Evolutionary conservation across 257 asterid genomes (phyloP), one percentile per base, ranked within the genome.

Genomic region (Solanum pinnatisectum): DNA sequence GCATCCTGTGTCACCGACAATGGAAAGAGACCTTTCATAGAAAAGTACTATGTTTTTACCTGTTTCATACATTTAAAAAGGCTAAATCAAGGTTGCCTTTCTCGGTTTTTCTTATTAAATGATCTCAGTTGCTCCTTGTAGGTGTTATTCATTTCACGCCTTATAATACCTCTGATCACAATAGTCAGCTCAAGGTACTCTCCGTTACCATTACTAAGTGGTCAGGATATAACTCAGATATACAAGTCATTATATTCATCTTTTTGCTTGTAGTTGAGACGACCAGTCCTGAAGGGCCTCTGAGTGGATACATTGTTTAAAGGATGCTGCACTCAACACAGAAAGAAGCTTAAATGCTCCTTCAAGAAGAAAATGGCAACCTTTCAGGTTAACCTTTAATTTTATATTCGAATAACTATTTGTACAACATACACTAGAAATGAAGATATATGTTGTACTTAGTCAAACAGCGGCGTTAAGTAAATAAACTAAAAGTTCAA

Each of bases 1-100:
- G 98, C 94, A 94, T 94, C 78, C 96, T n/a, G 97, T 83, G 96
- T 96, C n/a, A 93, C 90, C 14, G 98, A 97, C 92, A 91, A 96
- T 82, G 99, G 99, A 91, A 94, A 90, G 97, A 93, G 89, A 93
- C 93, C 87, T 94, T 91, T 90, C 94, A 91, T 78, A 91, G 95
- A 91, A 95, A 90, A 92, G 99, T 96, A 93, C 73, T 11, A 12
- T 15, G 18, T 27, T 42, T 33, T 60, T 5, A 74, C 78, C 37
- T 4, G 30, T 84, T 87, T 71, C n/a, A 83, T 52, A 25, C 65
- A 6, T 73, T 78, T 42, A n/a, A n/a, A n/a, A 78, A 49, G 77
- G 35, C 52, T 33, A 76, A 70, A 30, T 23, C 70, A 77, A 46
- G 65, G 44, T 67, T 6, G 52, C 18, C 30, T 59, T 82, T 27